Evolutionary conservation across 257 asterid species (phyloP), one percentile per base, ranked within the genome.

Genomic region (Ligustrum vulgare): DNA sequence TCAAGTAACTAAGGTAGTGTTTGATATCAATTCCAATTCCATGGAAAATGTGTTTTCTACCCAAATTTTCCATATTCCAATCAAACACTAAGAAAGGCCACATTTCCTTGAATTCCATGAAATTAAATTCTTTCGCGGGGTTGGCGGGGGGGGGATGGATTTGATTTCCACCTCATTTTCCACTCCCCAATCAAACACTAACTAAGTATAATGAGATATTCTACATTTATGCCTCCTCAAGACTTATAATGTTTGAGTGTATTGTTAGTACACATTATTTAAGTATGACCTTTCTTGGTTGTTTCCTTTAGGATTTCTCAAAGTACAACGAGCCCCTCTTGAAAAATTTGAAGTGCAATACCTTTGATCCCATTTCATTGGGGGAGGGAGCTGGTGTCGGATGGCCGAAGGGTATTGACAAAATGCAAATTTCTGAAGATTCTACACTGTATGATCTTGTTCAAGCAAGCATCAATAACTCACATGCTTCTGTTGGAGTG

Each of bases 371-470:
- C 76, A 84, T 95, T 78, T 89, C 88, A 11, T 75, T 95, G 84
- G 99, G 99, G 80, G 97, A 93, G 85, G 98, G 99, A 62, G 94
- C 94, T 68, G 97, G 99, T 76, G 92, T 87, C 81, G 99, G 97
- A 75, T 77, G 79, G 88, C 84, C 87, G 10, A 95, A 85, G 82
- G 97, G 93, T 82, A 75, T 75, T 75, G 90, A 89, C 74, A 79
- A 83, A 67, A 77, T 91, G 87, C 82, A 82, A 78, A 81, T 95
- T 63, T 71, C 94, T n/a, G 89, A 86, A 84, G 97, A 80, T 69
- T 84, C 87, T 58, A 88, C 97, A 28, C 88, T 95, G 51, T 87
- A 56, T 79, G 89, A 95, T 78, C 91, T 95, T 75, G 89, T 89
- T 80, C 93, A 87, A 74, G 85, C 89, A 64, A 98, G 98, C 72